These are phyloP conservation scores for Poronia punctata DNA, from an alignment of 495 filamentous ascomycete species.

Conservation along the genomic window DNA sequence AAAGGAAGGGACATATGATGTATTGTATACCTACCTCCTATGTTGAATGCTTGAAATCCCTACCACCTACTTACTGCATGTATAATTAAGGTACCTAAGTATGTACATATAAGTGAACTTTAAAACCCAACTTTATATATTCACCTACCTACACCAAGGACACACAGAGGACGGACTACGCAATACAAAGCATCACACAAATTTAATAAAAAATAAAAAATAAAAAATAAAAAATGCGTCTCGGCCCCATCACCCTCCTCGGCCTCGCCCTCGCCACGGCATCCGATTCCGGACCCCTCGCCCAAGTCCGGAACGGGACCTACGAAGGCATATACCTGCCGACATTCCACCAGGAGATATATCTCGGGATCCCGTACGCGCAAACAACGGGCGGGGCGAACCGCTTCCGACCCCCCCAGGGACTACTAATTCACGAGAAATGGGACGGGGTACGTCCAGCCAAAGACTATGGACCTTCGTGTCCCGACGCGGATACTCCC, in stretches of 20 bases:
- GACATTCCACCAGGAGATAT: conserved; percentile 38
- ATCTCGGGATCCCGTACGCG: conserved; percentile 61
- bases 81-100: neutral
- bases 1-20: no score
- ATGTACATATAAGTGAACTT: neutral
- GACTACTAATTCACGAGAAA: conserved; percentile 39
- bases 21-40: no score
- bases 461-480: conserved; percentile 37
- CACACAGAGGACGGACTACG: no score
- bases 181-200: no score
- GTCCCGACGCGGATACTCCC: conserved; percentile 46
- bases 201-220: no score
- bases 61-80: no score
- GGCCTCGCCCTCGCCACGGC: neutral
- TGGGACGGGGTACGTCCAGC: conserved; percentile 41
- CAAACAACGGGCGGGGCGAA: conserved; percentile 51
- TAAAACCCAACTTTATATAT: no score
- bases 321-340: conserved; percentile 28
- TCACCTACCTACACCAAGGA: no score
- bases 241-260: no score
- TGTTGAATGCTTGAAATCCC: no score
- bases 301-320: conserved; percentile 24
- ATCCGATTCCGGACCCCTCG: conserved; percentile 16
- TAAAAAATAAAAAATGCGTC: no score
- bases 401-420: conserved; percentile 53